phyloP scores from a whole-genome alignment of 495 filamentous ascomycete genomes.

The Xylaria venustula region DNA sequence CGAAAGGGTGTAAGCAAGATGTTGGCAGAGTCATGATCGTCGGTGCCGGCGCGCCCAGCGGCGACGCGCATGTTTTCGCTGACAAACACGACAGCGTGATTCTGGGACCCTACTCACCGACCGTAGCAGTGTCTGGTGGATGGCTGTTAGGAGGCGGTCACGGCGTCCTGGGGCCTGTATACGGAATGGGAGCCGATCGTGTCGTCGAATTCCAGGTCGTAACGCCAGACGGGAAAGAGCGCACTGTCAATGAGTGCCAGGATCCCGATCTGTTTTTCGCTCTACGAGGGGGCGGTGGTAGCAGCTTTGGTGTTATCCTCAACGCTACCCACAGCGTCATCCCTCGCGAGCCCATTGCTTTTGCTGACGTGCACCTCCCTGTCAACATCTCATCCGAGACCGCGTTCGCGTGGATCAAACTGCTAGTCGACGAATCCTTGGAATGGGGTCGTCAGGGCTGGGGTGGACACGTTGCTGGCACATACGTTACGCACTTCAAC shows the following conservation, averaged over 20 bases:
- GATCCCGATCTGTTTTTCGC: constrained; percentile 62
- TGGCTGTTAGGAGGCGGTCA: constrained; percentile 64
- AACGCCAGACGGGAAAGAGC: constrained; percentile 49
- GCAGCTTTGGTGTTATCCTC: constrained; percentile 53
- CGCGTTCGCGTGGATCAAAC: constrained; percentile 33
- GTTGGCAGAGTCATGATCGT: constrained; percentile 36
- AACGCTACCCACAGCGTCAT: constrained; percentile 45
- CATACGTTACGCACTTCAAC: constrained; percentile 39
- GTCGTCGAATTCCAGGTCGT: constrained; percentile 63
- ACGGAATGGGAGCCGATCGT: constrained; percentile 64
- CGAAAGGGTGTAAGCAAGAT: constrained; percentile 30
- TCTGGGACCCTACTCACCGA: constrained; percentile 38
- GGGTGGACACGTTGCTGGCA: constrained; percentile 44
- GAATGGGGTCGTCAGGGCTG: constrained; percentile 47
- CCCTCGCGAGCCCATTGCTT: constrained; percentile 32
- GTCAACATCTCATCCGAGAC: constrained; percentile 22
- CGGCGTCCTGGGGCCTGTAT: constrained; percentile 49
- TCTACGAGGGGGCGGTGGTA: constrained; percentile 57
- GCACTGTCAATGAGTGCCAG: constrained; percentile 46
- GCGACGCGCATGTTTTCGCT: constrained; percentile 32
- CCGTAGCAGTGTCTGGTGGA: constrained; percentile 54
- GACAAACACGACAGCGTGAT: constrained; percentile 34
- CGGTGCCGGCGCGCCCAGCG: constrained; percentile 40
- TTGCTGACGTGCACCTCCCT: constrained; percentile 39
- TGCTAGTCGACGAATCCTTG: constrained; percentile 40